Base-by-base conservation (phyloP, 768 basidiomycete genomes). In the Sistotremastrum niveocremeum region DNA sequence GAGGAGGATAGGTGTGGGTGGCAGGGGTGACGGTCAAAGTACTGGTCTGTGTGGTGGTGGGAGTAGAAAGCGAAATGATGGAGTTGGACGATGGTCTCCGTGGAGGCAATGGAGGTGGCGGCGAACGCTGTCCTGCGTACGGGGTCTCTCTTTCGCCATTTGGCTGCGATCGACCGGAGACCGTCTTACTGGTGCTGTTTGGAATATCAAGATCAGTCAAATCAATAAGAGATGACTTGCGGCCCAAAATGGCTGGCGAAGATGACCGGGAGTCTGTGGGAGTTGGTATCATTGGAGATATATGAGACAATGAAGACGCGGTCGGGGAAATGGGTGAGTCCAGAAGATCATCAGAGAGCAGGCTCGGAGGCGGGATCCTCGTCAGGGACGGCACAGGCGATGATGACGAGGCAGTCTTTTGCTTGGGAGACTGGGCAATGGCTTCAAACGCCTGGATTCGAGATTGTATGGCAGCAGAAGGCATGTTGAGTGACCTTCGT, bases 371-470 rank as follows among this genome's bases (percentile, higher is more conserved):
- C 53, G 54, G 37, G 53, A 38, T 30, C 56, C 48, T 34, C 20
- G 20, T 20, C 20, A 20, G 20, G 20, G 20, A 20, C 20, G 20
- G 20, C 20, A 20, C 20, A 20, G 20, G 20, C 1, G 55, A 38
- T 31, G 58, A 49, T 39, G 52, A 51, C 34, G 57, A 56, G 42
- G 61, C 54, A 36, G 56, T 53, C 38, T 50, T 46, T 41, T 39
- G 42, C 47, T 36, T 45, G 32, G 49, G 46, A 40, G 9, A 32
- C 45, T 49, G 47, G 11, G 67, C 58, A 41, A 76, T 63, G 35
- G 74, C 66, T 62, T 84, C 81, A 51, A 84, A 84, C 8, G 77
- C 77, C 51, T 65, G 66, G 39, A 84, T 79, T 49, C 75, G 67
- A 10, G 76, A 72, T 62, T 77, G 72, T 50, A 81, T 54, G 10